These are phyloP conservation scores for Coelastrella sp. DNA, from an alignment of 139 green algal genomes.

Conservation along the genomic window DNA sequence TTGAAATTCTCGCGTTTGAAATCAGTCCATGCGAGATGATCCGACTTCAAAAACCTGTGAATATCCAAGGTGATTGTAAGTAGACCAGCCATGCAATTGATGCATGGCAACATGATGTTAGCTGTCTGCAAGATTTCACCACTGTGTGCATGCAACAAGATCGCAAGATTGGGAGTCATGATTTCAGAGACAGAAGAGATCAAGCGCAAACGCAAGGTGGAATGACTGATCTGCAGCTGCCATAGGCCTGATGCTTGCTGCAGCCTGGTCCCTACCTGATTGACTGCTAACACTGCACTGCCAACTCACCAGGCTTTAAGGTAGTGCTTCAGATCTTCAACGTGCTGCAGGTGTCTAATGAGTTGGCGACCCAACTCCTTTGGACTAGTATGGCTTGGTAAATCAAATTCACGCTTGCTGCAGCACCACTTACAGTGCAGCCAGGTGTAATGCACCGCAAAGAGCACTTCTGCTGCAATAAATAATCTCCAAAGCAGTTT, in stretches of 20 bases:
- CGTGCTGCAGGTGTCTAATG: constrained; percentile 11
- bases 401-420: not conserved
- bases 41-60: not conserved
- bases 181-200: no score
- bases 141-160: no score
- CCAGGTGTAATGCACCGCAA: not conserved
- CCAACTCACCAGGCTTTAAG: constrained; percentile 44
- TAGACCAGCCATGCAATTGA: no score
- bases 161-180: no score
- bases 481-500: not conserved
- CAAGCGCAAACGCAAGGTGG: no score
- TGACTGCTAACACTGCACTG: not conserved
- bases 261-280: no score
- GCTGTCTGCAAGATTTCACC: no score
- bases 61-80: no score
- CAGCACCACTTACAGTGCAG: not conserved
- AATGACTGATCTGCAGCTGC: no score
- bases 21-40: not conserved
- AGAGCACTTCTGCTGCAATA: not conserved
- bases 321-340: constrained; percentile 10
- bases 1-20: constrained; percentile 42
- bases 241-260: no score
- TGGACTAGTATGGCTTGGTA: not conserved
- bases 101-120: no score
- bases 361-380: not conserved